phyloP scores from a whole-genome alignment of 768 basidiomycete species.

The Rhizopogon vesiculosus region DNA sequence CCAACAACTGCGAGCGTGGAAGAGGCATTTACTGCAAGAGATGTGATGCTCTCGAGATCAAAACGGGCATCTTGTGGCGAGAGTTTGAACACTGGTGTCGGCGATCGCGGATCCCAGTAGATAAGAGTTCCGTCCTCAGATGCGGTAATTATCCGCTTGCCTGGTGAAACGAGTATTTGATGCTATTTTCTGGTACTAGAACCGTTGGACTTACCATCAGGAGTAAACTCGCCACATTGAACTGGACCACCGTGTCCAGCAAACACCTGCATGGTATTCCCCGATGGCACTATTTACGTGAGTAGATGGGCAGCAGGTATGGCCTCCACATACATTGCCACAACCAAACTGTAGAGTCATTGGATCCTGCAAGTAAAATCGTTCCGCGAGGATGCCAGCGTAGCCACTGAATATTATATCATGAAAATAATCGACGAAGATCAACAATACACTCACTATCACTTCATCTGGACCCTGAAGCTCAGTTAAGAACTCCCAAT shows the following conservation, averaged over 20 bases:
- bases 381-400: conserved; percentile 95
- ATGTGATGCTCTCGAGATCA: conserved; percentile 78
- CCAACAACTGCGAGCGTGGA: conserved; percentile 92
- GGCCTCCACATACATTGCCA: conserved; percentile 78
- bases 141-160: conserved; percentile 86
- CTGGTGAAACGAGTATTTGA: conserved; percentile 29
- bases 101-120: conserved; percentile 86
- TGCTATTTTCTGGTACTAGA: not conserved
- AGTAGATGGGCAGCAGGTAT: conserved; percentile 3
- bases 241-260: conserved; percentile 84
- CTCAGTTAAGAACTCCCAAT: conserved; percentile 94
- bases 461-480: conserved; percentile 95
- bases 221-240: conserved; percentile 86
- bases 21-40: conserved; percentile 77
- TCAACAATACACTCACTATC: conserved; percentile 53
- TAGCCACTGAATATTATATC: conserved; percentile 58
- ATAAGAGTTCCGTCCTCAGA: conserved; percentile 79
- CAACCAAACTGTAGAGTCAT: conserved; percentile 93
- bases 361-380: conserved; percentile 86
- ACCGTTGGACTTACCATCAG: conserved; percentile 57
- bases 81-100: conserved; percentile 80
- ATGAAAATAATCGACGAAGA: not conserved
- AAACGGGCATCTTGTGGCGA: conserved; percentile 68
- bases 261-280: conserved; percentile 94
- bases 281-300: conserved; percentile 72